These are phyloP conservation scores for Fusarium sp. DNA, from an alignment of 2,329 filamentous ascomycete genomes.

Conservation along the genomic window DNA sequence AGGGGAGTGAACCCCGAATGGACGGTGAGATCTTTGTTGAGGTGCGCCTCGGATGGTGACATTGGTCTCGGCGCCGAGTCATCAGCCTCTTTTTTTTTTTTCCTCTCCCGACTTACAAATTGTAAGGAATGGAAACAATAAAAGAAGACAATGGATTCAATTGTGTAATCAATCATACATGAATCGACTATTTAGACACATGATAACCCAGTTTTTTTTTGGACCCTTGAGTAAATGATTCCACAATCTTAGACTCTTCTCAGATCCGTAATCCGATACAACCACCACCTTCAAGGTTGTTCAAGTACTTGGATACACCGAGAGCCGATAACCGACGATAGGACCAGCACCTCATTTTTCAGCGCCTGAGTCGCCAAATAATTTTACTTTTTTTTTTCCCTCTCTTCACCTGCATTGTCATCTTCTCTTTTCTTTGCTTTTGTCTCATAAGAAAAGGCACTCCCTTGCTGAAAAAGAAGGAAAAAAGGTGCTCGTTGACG, in stretches of 20 bases:
- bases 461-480: constrained; percentile 6
- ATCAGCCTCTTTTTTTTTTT: not conserved
- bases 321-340: constrained; percentile 37
- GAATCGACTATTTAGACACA: constrained; percentile 20
- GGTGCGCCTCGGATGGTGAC: constrained; percentile 2
- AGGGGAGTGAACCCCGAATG: not conserved
- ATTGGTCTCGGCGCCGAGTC: not conserved
- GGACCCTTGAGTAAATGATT: constrained; percentile 23
- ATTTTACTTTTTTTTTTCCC: constrained; percentile 33
- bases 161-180: constrained; percentile 12
- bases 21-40: constrained; percentile 4
- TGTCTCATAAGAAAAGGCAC: not conserved
- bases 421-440: not conserved
- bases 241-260: constrained; percentile 14
- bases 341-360: not conserved
- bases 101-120: constrained; percentile 27
- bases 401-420: not conserved
- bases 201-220: constrained; percentile 26
- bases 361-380: constrained; percentile 26
- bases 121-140: not conserved
- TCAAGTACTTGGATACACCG: constrained; percentile 33
- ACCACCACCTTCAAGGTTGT: not conserved
- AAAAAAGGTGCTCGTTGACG: constrained; percentile 32
- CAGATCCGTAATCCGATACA: constrained; percentile 27
- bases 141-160: constrained; percentile 14